Base-by-base conservation (phyloP, 2,329 filamentous ascomycete species). In the Sporothrix luriei region DNA sequence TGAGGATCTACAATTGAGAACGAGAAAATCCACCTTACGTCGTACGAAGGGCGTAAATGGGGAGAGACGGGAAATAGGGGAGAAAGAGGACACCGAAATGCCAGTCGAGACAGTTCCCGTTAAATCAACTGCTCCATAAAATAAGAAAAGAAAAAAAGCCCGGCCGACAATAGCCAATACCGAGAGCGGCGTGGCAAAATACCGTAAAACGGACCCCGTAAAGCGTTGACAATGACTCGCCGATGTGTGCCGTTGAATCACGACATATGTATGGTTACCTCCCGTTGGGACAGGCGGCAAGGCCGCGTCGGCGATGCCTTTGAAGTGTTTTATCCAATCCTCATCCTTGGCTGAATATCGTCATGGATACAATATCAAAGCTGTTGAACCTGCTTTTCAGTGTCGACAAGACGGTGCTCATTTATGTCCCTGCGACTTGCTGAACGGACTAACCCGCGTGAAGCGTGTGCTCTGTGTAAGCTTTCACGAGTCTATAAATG, bases 1-100 rank as follows among this genome's bases (percentile, higher is more conserved):
- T 64, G 61, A 49, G 61, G 61, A 49, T 62, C 57, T 62, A 4
- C 57, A 43, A 16, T 62, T 38, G 40, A 46, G 38, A 46, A n/a
- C 38, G 33, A 38, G 38, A 43, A 46, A 46, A 10, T 21, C 57
- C 57, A 62, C 57, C 46, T 7, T 43, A 62, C 16, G 57, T 38
- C 46, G 10, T 43, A 62, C 16, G 57, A 62, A 62, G 21, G 14
- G 21, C 13, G n/a, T 13, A 13, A 16, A 46, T 1, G 29, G 54
- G 19, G 7, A 33, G 13, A 11, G 11, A n/a, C 11, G 14, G 10
- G 33, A 16, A 11, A 61, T 19, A 59, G 40, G 16, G n/a, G 38
- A 24, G 19, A 61, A 24, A 13, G 38, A 59, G 33, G 16, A 14
- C 54, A 24, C 3, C 21, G 16, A 49, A n/a, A 49, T 10, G n/a